Conservation (phyloP, 306 rosid genomes). For the Oxytropis ochrocephala region DNA sequence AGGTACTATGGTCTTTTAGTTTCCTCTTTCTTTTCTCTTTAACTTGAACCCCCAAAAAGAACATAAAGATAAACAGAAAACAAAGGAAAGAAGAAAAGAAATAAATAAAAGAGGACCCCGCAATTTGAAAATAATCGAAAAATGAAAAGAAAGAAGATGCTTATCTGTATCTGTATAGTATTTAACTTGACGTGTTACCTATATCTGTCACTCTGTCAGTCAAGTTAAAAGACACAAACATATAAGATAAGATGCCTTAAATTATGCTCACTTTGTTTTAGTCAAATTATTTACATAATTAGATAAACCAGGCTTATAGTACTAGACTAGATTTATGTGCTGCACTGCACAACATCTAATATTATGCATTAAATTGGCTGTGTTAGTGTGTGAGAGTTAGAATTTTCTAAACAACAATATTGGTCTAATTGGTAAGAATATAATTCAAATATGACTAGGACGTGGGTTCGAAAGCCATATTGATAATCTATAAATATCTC, state of each 20-base stretch:
- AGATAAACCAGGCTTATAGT: not conserved
- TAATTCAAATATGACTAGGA: no score
- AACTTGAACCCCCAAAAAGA: constrained; percentile 30
- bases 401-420: not conserved
- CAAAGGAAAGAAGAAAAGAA: constrained; percentile 14
- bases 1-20: constrained; percentile 28
- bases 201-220: constrained; percentile 8
- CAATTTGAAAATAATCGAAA: constrained; percentile 3
- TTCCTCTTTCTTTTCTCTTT: constrained; percentile 42
- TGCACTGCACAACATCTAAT: not conserved
- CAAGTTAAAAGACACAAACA: constrained; percentile 1
- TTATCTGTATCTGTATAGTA: not conserved
- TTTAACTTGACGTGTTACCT: constrained; percentile 17
- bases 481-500: no score
- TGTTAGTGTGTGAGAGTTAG: constrained; percentile 11
- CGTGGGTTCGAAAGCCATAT: no score
- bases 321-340: not conserved
- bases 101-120: not conserved
- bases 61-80: constrained; percentile 23
- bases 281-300: constrained; percentile 8
- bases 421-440: no score
- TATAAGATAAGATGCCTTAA: not conserved
- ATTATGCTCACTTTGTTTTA: constrained; percentile 6
- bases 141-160: constrained; percentile 8
- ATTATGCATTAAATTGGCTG: not conserved